phyloP scores from a whole-genome alignment of 2,329 filamentous ascomycete genomes.

The Cladosporium sp. region DNA sequence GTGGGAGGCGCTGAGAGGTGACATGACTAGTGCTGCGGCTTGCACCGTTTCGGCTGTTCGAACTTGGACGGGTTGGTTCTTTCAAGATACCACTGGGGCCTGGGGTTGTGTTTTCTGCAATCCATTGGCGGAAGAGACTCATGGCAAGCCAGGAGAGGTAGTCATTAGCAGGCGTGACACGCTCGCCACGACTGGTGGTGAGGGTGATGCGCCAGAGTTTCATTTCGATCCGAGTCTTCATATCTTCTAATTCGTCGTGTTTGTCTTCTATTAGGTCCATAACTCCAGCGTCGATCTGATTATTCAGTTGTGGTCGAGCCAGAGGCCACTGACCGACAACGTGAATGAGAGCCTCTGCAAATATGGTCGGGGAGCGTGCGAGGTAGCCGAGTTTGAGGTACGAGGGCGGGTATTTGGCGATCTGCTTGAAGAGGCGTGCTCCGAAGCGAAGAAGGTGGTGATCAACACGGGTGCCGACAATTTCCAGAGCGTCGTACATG shows the following conservation, averaged over 20 bases:
- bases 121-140: conserved; percentile 86
- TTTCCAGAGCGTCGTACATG: conserved; percentile 86
- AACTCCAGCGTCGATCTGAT: conserved; percentile 71
- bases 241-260: conserved; percentile 85
- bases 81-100: conserved; percentile 59
- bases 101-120: conserved; percentile 84
- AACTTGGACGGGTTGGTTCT: conserved; percentile 26
- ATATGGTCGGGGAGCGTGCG: conserved; percentile 75
- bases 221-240: conserved; percentile 75
- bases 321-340: conserved; percentile 93
- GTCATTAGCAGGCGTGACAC: conserved; percentile 74
- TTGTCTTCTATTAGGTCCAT: conserved; percentile 94
- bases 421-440: conserved; percentile 89
- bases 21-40: conserved; percentile 26
- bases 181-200: conserved; percentile 76
- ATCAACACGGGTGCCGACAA: conserved; percentile 86
- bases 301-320: conserved; percentile 74
- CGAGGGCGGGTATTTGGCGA: conserved; percentile 90
- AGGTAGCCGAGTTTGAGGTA: conserved; percentile 90
- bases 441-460: conserved; percentile 93
- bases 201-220: conserved; percentile 80
- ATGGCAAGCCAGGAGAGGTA: conserved; percentile 91
- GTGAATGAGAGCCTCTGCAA: conserved; percentile 80
- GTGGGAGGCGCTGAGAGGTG: conserved; percentile 34
- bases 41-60: conserved; percentile 16